Conservation (phyloP, 768 basidiomycete genomes). For the Trametes coccinea region DNA sequence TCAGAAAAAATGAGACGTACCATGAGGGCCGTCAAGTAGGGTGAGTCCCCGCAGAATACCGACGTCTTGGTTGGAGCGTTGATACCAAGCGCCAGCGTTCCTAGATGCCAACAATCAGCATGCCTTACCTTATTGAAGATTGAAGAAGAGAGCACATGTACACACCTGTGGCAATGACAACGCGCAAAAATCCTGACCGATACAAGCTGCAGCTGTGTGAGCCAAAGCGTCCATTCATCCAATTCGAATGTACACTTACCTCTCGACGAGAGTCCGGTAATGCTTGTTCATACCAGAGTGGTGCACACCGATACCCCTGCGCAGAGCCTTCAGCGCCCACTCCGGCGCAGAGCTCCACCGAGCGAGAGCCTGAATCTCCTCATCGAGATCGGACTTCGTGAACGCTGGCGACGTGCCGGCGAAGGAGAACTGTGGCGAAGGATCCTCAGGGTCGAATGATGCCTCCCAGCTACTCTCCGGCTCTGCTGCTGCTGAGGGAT, state of each 20-base stretch:
- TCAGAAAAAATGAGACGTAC: constrained; percentile 34
- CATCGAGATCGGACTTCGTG: constrained; percentile 47
- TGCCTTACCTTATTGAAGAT: too few relatives aligned
- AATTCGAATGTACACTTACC: constrained; percentile 34
- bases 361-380: constrained; percentile 44
- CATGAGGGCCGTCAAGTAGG: constrained; percentile 60
- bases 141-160: background rate
- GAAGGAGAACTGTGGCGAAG: constrained; percentile 62
- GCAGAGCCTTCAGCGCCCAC: constrained; percentile 52
- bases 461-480: constrained; percentile 46
- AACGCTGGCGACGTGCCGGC: constrained; percentile 45
- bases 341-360: constrained; percentile 35
- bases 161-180: constrained; percentile 65
- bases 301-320: constrained; percentile 67
- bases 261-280: constrained; percentile 60
- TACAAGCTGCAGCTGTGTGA: constrained; percentile 46
- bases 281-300: constrained; percentile 68
- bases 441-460: constrained; percentile 58
- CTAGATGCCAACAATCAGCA: constrained; percentile 31
- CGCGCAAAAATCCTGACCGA: constrained; percentile 59
- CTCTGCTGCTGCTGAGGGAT: constrained; percentile 22
- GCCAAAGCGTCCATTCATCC: background rate
- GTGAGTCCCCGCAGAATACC: constrained; percentile 64
- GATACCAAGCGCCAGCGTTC: constrained; percentile 72
- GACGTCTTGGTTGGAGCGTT: constrained; percentile 71